Conservation (phyloP, 768 basidiomycete genomes). For the Suillus sp. region DNA sequence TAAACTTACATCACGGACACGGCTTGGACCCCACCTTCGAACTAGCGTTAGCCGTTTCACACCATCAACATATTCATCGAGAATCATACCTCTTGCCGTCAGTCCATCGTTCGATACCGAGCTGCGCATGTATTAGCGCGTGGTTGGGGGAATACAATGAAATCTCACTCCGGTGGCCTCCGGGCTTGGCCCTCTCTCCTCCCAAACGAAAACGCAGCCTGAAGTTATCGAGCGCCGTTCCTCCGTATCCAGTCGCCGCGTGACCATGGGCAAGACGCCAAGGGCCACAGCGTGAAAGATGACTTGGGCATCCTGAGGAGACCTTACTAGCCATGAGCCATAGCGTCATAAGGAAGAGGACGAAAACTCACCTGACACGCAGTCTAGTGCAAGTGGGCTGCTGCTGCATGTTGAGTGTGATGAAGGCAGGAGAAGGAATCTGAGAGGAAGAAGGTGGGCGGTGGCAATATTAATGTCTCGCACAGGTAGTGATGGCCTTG, state of each 20-base stretch:
- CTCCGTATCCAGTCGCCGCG: conserved; percentile 72
- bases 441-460: neutral
- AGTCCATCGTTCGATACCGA: conserved; percentile 82
- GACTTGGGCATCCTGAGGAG: conserved; percentile 66
- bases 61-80: neutral
- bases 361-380: conserved; percentile 46
- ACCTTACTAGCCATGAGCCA: conserved; percentile 32
- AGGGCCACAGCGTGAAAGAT: conserved; percentile 74
- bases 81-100: conserved; percentile 55
- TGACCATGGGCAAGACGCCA: conserved; percentile 62
- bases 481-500: conserved; percentile 1
- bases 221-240: conserved; percentile 71
- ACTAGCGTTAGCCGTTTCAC: neutral
- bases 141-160: conserved; percentile 7
- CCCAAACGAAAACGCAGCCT: conserved; percentile 82
- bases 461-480: neutral
- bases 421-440: conserved; percentile 7
- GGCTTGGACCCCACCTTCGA: conserved; percentile 72
- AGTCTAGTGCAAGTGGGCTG: conserved; percentile 66
- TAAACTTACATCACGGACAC: conserved; percentile 67
- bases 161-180: conserved; percentile 65
- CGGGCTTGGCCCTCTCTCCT: conserved; percentile 69
- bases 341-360: neutral
- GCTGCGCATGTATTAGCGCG: conserved; percentile 38
- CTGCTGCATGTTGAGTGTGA: conserved; percentile 51